Evolutionary conservation across 257 asterid species (phyloP), one percentile per base, ranked within the genome.

Genomic region (Solanum pinnatisectum): DNA sequence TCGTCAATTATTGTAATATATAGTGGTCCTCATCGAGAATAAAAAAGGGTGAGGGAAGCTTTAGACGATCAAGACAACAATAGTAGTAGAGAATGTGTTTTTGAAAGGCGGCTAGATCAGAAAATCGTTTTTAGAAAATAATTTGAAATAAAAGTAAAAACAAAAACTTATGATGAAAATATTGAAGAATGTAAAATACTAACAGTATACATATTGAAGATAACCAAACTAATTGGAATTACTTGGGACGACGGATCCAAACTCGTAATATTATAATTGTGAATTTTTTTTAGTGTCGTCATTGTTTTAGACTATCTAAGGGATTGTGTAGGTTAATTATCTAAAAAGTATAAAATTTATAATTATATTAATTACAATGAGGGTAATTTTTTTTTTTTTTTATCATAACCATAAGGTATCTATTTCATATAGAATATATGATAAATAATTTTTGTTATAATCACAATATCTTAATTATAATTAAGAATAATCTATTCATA

Each of bases 71-170:
- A 63, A 10, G 1, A 60, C 13, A 6, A 23, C 5, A 63, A 63
- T 3, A 9, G 9, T 60, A 23, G 7, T 10, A 63, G 15, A 23
- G 71, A 63, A 10, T 0, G 5, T 63, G 8, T 63, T 63, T 63
- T 0, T 63, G 8, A 4, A 63, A 63, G 15, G 10, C 0, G 0
- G 2, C 12, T 15, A 52, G 9, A 52, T 15, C 3, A 5, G 60
- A 49, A 49, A 15, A 49, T 0, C 0, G 0, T 5, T 49, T 5
- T 5, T 15, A 2, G 1, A 63, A 4, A 63, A 63, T 63, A 2
- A 1, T 59, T 63, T 63, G 3, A 23, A 63, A 63, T 2, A 2
- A 63, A 63, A 10, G 0, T 0, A 63, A 49, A 15, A 49, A 0
- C 5, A 49, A 49, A 49, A 49, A 15, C 0, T 49, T 49, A 5